Percentiles rank a stretch among this genome's conserved stretches.
These are phyloP conservation scores for Spencermartinsiella ligniputridi DNA, from an alignment of 1,139 yeast species.

Conservation along the genomic window DNA sequence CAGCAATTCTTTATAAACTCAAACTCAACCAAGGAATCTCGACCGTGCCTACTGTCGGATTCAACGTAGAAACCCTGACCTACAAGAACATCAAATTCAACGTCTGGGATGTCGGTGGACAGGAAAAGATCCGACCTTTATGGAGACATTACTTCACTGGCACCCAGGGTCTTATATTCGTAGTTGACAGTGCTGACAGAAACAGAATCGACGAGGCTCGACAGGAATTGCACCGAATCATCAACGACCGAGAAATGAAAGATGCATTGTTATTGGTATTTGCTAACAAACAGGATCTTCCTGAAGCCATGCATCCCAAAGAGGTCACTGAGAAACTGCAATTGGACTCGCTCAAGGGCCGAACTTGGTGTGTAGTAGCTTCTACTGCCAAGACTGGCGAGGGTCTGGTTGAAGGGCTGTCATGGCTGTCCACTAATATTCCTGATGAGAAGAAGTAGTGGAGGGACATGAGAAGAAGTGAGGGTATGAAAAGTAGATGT, in stretches of 20 bases:
- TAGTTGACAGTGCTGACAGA: constrained; percentile 75
- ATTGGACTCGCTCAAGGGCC: constrained; percentile 75
- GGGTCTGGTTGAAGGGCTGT: constrained; percentile 85
- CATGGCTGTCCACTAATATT: constrained; percentile 76
- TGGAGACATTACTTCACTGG: constrained; percentile 97
- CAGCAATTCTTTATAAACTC: constrained; percentile 76
- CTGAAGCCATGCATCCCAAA: constrained; percentile 87
- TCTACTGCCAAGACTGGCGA: constrained; percentile 90
- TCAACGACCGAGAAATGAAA: constrained; percentile 74
- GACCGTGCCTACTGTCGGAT: constrained; percentile 90
- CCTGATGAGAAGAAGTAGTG: constrained; percentile 30
- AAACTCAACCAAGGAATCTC: constrained; percentile 75
- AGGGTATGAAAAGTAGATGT: too few relatives aligned
- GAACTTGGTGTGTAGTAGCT: constrained; percentile 89
- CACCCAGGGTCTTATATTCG: constrained; percentile 89
- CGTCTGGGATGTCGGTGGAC: constrained; percentile 98
- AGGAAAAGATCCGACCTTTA: constrained; percentile 89
- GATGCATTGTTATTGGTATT: constrained; percentile 75
- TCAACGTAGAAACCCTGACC: constrained; percentile 92
- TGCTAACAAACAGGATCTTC: constrained; percentile 88
- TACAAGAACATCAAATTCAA: constrained; percentile 92
- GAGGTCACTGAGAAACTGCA: constrained; percentile 84
- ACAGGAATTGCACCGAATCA: constrained; percentile 70
- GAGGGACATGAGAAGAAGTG: background rate
- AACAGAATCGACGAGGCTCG: constrained; percentile 74